These are phyloP conservation scores for Sugiyamaella chiloensis DNA, from an alignment of 805 yeast species.

Conservation along the genomic window DNA sequence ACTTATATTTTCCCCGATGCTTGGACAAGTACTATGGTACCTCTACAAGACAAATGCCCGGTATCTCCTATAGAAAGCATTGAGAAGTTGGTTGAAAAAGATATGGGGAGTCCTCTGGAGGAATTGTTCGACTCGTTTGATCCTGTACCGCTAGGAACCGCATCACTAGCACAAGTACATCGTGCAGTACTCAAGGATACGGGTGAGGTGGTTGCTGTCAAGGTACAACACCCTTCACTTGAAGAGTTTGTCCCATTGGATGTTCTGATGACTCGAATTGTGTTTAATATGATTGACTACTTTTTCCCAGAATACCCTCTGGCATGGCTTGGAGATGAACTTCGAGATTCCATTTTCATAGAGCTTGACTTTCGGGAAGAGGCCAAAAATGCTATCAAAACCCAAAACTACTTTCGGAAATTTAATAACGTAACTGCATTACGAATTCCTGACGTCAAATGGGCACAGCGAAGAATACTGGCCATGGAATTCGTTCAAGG, in stretches of 20 bases:
- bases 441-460: slow-evolving; percentile 67
- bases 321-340: slow-evolving; percentile 93
- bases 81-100: slow-evolving; percentile 59
- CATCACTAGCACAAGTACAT: slow-evolving; percentile 96
- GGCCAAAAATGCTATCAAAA: slow-evolving; percentile 73
- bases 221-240: slow-evolving; percentile 88
- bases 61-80: slow-evolving; percentile 69
- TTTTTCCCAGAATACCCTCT: slow-evolving; percentile 93
- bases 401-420: slow-evolving; percentile 61
- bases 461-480: slow-evolving; percentile 66
- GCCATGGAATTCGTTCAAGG: slow-evolving; percentile 89
- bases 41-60: slow-evolving; percentile 90
- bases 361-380: slow-evolving; percentile 88
- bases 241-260: slow-evolving; percentile 89
- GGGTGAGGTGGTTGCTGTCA: slow-evolving; percentile 83
- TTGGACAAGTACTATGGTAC: slow-evolving; percentile 95
- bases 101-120: slow-evolving; percentile 50
- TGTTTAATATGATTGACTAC: slow-evolving; percentile 67
- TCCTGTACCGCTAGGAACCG: slow-evolving; percentile 83
- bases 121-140: slow-evolving; percentile 69
- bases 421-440: slow-evolving; percentile 66
- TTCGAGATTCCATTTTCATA: slow-evolving; percentile 80
- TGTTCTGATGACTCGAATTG: slow-evolving; percentile 69
- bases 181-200: slow-evolving; percentile 56
- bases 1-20: slow-evolving; percentile 86